phyloP scores from a whole-genome alignment of 1,139 yeast species.

The Pichia terricola region DNA sequence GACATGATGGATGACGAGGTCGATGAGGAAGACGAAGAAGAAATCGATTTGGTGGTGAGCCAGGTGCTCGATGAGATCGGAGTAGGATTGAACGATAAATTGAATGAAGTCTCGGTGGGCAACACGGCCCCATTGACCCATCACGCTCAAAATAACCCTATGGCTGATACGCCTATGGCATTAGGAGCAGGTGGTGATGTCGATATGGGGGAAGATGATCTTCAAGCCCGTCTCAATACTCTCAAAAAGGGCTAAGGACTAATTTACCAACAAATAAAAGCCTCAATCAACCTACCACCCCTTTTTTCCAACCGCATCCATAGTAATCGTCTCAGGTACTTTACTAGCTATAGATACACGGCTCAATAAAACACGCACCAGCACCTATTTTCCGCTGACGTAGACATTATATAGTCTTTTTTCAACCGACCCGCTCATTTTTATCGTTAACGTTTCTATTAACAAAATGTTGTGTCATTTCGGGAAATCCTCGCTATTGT shows the following conservation, averaged over 20 bases:
- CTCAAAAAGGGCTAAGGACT: conserved; percentile 40
- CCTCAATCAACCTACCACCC: no score
- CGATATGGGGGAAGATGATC: conserved; percentile 56
- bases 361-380: no score
- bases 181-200: conserved; percentile 30
- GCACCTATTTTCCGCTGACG: no score
- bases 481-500: no score
- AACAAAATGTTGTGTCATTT: no score
- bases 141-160: conserved; percentile 31
- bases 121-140: neutral
- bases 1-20: conserved; percentile 86
- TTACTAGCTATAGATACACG: no score
- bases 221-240: conserved; percentile 83
- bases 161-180: conserved; percentile 28
- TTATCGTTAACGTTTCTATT: no score
- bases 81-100: conserved; percentile 62
- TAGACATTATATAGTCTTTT: no score
- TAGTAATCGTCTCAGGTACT: no score
- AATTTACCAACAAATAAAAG: neutral
- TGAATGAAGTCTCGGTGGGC: conserved; percentile 34
- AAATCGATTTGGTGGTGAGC: conserved; percentile 84
- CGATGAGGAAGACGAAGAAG: conserved; percentile 72
- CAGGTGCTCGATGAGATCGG: conserved; percentile 95
- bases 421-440: no score
- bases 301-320: no score